These are phyloP conservation scores for Trifolium dubium DNA, from an alignment of 306 rosid species.

Conservation along the genomic window DNA sequence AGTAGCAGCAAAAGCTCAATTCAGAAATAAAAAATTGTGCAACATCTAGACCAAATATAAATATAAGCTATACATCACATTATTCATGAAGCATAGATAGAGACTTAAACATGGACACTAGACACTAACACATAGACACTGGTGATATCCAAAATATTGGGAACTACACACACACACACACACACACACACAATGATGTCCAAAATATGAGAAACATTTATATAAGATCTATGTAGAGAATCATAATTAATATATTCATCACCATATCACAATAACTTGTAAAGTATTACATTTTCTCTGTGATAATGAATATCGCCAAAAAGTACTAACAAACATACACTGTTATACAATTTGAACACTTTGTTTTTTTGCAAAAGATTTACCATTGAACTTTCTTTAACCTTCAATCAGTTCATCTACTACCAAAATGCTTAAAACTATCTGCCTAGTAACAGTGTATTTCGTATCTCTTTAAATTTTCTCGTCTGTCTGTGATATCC, in stretches of 20 bases:
- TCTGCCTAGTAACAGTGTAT: too few species aligned
- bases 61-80: neutral
- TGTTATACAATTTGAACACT: neutral
- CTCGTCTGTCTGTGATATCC: too few species aligned
- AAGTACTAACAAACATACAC: neutral
- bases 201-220: neutral
- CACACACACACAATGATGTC: neutral
- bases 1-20: neutral
- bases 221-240: too few species aligned
- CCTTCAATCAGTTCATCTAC: neutral
- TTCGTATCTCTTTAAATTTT: too few species aligned
- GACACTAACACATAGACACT: neutral
- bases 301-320: neutral
- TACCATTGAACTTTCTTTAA: neutral
- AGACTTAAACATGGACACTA: neutral
- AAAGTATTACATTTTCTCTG: neutral
- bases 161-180: neutral
- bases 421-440: neutral
- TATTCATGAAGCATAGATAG: neutral
- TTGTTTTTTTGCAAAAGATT: neutral
- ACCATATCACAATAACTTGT: neutral
- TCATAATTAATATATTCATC: neutral
- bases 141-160: neutral
- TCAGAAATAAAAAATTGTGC: neutral
- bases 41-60: conserved; percentile 17